phyloP scores from a whole-genome alignment of 2,329 filamentous ascomycete genomes.

The Fusarium compactum region DNA sequence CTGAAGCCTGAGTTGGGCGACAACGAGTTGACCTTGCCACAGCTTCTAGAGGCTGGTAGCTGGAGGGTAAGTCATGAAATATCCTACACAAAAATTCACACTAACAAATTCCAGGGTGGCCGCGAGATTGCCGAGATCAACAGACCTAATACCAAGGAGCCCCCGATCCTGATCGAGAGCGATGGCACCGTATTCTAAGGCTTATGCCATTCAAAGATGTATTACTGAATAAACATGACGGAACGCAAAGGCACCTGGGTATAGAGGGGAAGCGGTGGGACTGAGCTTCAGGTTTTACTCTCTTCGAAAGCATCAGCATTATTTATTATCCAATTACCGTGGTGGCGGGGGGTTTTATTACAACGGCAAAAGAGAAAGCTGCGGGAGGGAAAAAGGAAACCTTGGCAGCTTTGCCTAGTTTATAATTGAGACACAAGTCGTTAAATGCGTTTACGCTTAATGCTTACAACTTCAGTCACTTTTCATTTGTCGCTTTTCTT shows the following conservation, averaged over 20 bases:
- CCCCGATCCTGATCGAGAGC: constrained; percentile 94
- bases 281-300: constrained; percentile 28
- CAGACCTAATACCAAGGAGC: constrained; percentile 94
- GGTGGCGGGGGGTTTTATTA: constrained; percentile 16
- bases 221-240: constrained; percentile 42
- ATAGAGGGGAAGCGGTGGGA: constrained; percentile 32
- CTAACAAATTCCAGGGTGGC: constrained; percentile 72
- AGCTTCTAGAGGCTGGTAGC: constrained; percentile 94
- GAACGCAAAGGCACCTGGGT: constrained; percentile 32
- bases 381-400: constrained; percentile 33
- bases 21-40: constrained; percentile 80
- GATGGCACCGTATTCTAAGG: constrained; percentile 93
- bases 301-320: constrained; percentile 42
- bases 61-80: constrained; percentile 81
- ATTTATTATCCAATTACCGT: constrained; percentile 34
- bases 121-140: constrained; percentile 96
- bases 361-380: constrained; percentile 25
- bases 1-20: constrained; percentile 71
- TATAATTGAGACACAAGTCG: constrained; percentile 42
- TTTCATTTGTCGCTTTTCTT: neutral
- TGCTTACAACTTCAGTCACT: neutral
- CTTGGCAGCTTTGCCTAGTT: constrained; percentile 38
- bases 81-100: neutral
- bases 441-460: constrained; percentile 29
- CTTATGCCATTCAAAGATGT: constrained; percentile 29